Conservation (phyloP, 2,329 filamentous ascomycete genomes). For the Rutstroemia sp. region DNA sequence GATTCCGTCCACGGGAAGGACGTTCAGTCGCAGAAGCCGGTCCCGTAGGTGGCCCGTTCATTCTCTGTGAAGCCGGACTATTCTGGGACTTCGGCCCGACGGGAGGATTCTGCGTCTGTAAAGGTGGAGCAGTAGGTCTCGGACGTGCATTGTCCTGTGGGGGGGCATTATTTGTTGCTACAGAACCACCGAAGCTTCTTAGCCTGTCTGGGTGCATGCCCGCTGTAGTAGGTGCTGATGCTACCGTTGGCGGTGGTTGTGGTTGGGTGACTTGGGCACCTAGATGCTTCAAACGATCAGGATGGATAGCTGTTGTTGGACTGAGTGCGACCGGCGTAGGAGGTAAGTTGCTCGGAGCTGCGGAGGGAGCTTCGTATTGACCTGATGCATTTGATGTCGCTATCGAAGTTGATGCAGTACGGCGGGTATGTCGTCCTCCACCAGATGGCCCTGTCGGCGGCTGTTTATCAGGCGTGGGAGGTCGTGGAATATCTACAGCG, state of each 20-base stretch:
- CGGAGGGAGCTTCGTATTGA: slow-evolving; percentile 20
- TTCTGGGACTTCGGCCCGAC: slow-evolving; percentile 27
- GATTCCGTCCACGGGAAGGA: slow-evolving; percentile 36
- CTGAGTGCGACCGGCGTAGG: slow-evolving; percentile 23
- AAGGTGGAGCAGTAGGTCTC: slow-evolving; percentile 27
- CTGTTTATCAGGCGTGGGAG: slow-evolving; percentile 27
- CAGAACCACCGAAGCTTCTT: slow-evolving; percentile 21
- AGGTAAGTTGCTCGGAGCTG: slow-evolving; percentile 21
- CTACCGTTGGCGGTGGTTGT: slow-evolving; percentile 30
- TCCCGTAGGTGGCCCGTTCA: slow-evolving; percentile 28
- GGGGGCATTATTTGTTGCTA: slow-evolving; percentile 23
- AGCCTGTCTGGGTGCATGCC: slow-evolving; percentile 29
- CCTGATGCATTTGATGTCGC: slow-evolving; percentile 17
- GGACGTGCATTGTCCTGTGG: slow-evolving; percentile 28
- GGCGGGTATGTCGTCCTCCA: slow-evolving; percentile 22
- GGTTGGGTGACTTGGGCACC: slow-evolving; percentile 27
- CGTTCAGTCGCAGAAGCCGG: slow-evolving; percentile 29
- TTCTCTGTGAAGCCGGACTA: slow-evolving; percentile 21
- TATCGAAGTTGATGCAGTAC: slow-evolving; percentile 7
- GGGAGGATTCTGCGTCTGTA: slow-evolving; percentile 23
- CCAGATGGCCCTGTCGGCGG: slow-evolving; percentile 30
- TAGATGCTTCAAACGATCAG: slow-evolving; percentile 41
- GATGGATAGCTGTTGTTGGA: slow-evolving; percentile 21
- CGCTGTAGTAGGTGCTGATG: slow-evolving; percentile 24
- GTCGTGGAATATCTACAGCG: slow-evolving; percentile 20